Conservation (phyloP, 2,329 filamentous ascomycete genomes). For the Huntiella abstrusa region DNA sequence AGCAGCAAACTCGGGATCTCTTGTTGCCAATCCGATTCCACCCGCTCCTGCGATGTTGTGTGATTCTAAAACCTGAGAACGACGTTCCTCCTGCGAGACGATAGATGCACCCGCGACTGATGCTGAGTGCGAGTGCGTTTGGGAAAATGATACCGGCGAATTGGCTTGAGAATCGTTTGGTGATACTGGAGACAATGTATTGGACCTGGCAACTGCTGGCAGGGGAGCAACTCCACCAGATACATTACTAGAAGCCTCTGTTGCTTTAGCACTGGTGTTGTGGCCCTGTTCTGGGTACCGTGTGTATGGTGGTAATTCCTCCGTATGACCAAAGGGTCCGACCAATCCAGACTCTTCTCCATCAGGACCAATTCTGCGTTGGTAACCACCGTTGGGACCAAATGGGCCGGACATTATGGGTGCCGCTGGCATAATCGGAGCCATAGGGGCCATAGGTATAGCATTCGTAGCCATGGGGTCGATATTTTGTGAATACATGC, state of each 20-base stretch:
- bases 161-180: conserved; percentile 2
- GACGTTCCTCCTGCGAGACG: not conserved
- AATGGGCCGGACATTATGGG: conserved; percentile 42
- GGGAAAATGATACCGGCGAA: not conserved
- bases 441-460: conserved; percentile 30
- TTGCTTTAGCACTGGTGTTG: conserved; percentile 17
- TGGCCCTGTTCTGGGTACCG: conserved; percentile 63
- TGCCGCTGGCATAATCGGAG: conserved; percentile 27
- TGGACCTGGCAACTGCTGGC: not conserved
- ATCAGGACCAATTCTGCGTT: conserved; percentile 54
- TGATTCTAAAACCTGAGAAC: not conserved
- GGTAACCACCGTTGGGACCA: conserved; percentile 56
- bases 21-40: conserved; percentile 39
- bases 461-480: conserved; percentile 48
- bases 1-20: conserved; percentile 43
- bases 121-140: conserved; percentile 1
- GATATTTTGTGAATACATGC: conserved; percentile 63
- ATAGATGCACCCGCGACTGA: conserved; percentile 6
- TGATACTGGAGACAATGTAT: not conserved
- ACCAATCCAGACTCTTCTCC: conserved; percentile 85
- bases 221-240: conserved; percentile 6
- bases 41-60: conserved; percentile 34
- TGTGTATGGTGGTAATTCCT: conserved; percentile 82
- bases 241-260: not conserved
- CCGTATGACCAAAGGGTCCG: conserved; percentile 71